These are phyloP conservation scores for Mycena metata DNA, from an alignment of 768 basidiomycete genomes.

Conservation along the genomic window DNA sequence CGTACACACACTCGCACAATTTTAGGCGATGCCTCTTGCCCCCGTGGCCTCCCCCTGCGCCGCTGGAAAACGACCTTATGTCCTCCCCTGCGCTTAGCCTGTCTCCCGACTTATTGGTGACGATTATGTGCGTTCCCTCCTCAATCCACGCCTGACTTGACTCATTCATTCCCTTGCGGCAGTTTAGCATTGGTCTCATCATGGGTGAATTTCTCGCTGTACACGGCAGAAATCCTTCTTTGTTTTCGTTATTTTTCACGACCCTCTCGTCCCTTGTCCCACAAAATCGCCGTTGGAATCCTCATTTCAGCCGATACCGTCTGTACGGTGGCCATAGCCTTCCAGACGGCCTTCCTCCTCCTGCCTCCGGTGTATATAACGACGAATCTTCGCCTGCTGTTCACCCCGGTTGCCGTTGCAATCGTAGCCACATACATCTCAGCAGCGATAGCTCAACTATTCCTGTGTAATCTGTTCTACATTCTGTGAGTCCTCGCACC, in stretches of 20 bases:
- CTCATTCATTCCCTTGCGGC: background rate
- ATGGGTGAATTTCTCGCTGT: constrained; percentile 9
- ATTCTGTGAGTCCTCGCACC: background rate
- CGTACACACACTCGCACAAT: no score
- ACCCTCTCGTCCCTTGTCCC: background rate
- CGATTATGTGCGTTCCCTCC: no score
- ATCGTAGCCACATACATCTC: constrained; percentile 12
- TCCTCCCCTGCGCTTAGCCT: no score
- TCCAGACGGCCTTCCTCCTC: background rate
- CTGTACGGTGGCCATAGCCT: background rate
- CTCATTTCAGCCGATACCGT: constrained; percentile 15
- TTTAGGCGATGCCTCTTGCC: no score
- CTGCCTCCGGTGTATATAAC: background rate
- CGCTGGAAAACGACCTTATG: no score
- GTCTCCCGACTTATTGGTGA: no score
- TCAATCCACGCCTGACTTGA: no score
- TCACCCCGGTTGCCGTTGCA: background rate
- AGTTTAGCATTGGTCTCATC: background rate
- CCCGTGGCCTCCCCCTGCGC: no score
- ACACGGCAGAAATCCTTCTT: constrained; percentile 10
- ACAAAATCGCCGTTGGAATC: constrained; percentile 4
- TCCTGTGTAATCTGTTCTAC: constrained; percentile 11
- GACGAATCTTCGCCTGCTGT: background rate
- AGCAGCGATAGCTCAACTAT: constrained; percentile 8
- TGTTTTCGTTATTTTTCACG: background rate